Evolutionary conservation across 176 grass and related monocot species (phyloP).

Genomic region (Ananas comosus): DNA sequence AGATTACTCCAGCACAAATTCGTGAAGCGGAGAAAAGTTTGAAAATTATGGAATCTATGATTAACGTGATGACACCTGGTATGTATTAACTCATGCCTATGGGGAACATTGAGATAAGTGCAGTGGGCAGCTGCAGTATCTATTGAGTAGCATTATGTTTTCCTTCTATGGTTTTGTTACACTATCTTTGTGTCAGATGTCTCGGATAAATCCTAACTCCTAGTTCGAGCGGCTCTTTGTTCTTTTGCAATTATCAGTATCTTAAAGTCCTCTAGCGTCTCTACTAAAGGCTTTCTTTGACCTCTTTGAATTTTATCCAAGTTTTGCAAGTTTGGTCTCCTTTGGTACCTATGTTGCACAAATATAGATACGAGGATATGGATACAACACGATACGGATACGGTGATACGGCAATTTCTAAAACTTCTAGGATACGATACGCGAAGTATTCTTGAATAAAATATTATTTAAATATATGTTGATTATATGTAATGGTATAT

Average conservation of each 20-base stretch:
- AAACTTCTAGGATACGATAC: no score
- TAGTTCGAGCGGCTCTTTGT: neutral
- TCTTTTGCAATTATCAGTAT: neutral
- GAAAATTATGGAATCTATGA: constrained; percentile 76
- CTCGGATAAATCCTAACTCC: no score
- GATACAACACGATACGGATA: no score
- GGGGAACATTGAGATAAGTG: neutral
- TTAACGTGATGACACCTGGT: constrained; percentile 86
- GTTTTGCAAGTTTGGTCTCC: neutral
- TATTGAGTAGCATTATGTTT: neutral
- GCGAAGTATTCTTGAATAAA: no score
- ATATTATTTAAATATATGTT: no score
- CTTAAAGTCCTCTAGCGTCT: neutral
- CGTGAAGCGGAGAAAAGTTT: constrained; percentile 91
- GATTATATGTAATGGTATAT: no score
- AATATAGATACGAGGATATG: no score
- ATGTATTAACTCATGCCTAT: neutral
- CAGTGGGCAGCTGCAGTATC: neutral
- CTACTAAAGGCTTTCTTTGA: neutral
- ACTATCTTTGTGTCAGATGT: no score
- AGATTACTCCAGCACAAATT: constrained; percentile 94
- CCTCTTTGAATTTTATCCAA: neutral
- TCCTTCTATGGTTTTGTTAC: neutral
- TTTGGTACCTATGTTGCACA: neutral
- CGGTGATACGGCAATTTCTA: no score